These are phyloP conservation scores for Chytriomyces confervae DNA, from an alignment of 192 early-diverging fungal species.

Conservation along the genomic window DNA sequence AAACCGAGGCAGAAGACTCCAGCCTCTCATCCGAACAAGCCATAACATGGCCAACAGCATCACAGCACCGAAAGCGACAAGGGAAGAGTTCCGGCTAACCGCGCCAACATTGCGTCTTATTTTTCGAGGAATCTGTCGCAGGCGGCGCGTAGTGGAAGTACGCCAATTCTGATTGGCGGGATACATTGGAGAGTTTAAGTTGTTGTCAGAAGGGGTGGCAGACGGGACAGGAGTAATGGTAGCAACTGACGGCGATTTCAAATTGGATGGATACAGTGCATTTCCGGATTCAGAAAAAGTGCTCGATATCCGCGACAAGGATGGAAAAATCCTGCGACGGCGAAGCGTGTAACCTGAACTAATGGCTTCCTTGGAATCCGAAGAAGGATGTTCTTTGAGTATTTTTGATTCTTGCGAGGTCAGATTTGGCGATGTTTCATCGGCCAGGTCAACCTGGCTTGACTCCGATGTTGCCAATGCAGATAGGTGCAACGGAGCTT, in stretches of 20 bases:
- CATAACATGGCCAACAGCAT: constrained; percentile 16
- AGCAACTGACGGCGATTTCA: not conserved
- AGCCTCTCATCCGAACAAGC: constrained; percentile 19
- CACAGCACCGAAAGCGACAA: constrained; percentile 20
- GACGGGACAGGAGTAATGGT: not conserved
- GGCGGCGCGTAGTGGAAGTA: not conserved
- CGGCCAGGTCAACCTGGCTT: not conserved
- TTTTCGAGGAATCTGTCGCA: not conserved
- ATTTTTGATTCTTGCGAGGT: no score
- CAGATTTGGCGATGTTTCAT: no score
- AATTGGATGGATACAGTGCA: not conserved
- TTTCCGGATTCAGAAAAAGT: not conserved
- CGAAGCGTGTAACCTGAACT: not conserved
- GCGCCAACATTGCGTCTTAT: not conserved
- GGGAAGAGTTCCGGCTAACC: not conserved
- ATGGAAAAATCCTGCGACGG: not conserved
- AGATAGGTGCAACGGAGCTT: not conserved
- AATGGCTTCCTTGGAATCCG: not conserved
- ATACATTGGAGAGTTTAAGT: not conserved
- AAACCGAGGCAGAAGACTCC: constrained; percentile 22
- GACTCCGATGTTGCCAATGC: not conserved
- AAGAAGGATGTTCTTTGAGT: not conserved
- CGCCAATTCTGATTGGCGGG: not conserved
- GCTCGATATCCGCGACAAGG: not conserved
- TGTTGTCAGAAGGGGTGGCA: not conserved